Evolutionary conservation across 2,329 filamentous ascomycete species (phyloP), one percentile per base, ranked within the genome.

Genomic region (Penicillium sp.): DNA sequence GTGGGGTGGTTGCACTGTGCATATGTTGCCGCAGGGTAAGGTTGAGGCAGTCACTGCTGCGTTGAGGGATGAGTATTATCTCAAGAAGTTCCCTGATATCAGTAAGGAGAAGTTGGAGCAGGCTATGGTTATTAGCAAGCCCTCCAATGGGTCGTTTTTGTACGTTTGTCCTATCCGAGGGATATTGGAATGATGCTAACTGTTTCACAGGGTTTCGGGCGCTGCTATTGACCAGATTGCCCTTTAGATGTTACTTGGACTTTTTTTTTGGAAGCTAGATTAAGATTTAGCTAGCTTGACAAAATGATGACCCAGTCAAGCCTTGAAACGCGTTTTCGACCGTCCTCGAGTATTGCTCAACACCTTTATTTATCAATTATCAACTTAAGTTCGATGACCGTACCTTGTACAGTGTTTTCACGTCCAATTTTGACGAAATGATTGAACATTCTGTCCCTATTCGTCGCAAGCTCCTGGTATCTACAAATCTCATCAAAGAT

Each of bases 1-100:
- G 3, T 99, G 94, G 94, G 94, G 94, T 57, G 94, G 94, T 2
- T 97, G 94, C 77, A 94, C 86, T 56, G 93, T 99, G 54, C 94
- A 99, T 76, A 82, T 99, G 53, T 88, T 97, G 48, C 89, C 93
- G 0, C 89, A 86, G 54, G 83, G 91, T 66, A 93, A 88, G 74
- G 88, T 97, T 0, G 86, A 88, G 5, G 83, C 79, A 24, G 89
- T 99, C 21, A 90, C 84, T 71, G 80, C 83, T 66, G 90, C 90
- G 5, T 86, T 94, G 82, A 84, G 89, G 65, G 82, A 82, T 58
- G 86, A 92, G 69, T 99, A 97, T 72, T 97, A 95, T 73, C 77
- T 82, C 52, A 88, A 88, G 77, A 82, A 82, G 62, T 87, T 86
- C 67, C 85, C 85, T 0, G 80, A 83, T 57, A 83, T 88, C 46